Evolutionary conservation across 2,329 filamentous ascomycete genomes (phyloP), one percentile per base, ranked within the genome.

Genomic region (Pseudogymnoascus sp.): DNA sequence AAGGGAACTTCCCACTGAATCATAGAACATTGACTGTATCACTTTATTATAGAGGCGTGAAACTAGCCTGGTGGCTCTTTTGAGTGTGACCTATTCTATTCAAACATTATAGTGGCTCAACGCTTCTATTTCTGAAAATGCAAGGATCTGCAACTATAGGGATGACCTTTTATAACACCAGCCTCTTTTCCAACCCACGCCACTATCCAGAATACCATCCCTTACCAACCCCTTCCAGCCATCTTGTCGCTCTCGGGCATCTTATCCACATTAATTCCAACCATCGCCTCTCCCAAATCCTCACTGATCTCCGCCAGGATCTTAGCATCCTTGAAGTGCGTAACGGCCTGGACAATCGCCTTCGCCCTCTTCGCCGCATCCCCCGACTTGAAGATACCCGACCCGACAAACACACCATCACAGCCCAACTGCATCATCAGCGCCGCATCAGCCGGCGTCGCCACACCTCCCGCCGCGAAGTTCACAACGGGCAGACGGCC

Each of bases 381-480:
- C 16, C 93, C 93, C 4, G 86, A 91, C 85, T 97, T 97, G 85
- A 99, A 99, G 76, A 97, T 97, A 29, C 95, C 95, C 64, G 87
- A 92, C 29, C 95, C 95, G 37, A 99, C 95, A 74, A 99, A 99
- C 37, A 99, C 95, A 64, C 95, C 95, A 73, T 99, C 95, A 74
- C 95, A 97, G 65, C 95, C 95, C 67, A 99, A 81, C 82, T 97
- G 93, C 95, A 99, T 99, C 93, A 99, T 91, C 79, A 99, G 81
- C 1, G 95, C 95, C 0, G 95, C 95, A 77, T 99, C 95, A 0
- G 95, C 95, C 0, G 95, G 95, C 0, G 95, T 99, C n/a, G 95
- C 95, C n/a, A 99, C 90, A 64, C 95, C 95, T n/a, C 95, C 95
- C 3, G 95, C 95, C 0, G 95, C 95, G 71, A 99, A 97, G 82